These are phyloP conservation scores for Phialophora expanda DNA, from an alignment of 2,329 filamentous ascomycete genomes.

Conservation along the genomic window DNA sequence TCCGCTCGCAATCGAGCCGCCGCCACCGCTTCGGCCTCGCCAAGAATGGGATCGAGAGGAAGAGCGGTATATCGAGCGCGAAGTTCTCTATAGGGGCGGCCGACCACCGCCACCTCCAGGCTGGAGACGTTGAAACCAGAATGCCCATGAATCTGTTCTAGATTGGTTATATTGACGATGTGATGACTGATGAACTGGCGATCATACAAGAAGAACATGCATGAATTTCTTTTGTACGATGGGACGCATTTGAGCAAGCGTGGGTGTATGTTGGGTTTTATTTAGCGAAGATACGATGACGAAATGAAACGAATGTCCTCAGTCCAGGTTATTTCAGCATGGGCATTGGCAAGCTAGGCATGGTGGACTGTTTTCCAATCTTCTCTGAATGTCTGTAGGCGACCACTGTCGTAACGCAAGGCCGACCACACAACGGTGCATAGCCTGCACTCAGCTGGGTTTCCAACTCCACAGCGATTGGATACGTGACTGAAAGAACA, in stretches of 20 bases:
- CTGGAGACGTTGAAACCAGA: slow-evolving; percentile 34
- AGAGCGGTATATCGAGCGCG: slow-evolving; percentile 40
- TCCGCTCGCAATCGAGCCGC: slow-evolving; percentile 36
- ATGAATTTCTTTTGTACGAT: slow-evolving; percentile 14
- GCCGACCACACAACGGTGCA: no score
- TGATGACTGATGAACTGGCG: not conserved
- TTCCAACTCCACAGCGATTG: no score
- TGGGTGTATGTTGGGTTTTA: not conserved
- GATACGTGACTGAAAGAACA: no score
- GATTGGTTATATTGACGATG: slow-evolving; percentile 6
- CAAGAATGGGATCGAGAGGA: slow-evolving; percentile 40
- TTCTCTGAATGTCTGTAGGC: no score
- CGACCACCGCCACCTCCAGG: slow-evolving; percentile 37
- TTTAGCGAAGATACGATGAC: not conserved
- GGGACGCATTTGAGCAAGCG: slow-evolving; percentile 18
- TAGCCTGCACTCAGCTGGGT: no score
- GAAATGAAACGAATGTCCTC: not conserved
- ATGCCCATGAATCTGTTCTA: not conserved
- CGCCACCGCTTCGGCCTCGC: slow-evolving; percentile 32
- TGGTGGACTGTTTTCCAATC: no score
- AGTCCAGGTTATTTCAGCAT: no score
- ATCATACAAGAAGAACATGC: not conserved
- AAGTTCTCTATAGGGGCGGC: slow-evolving; percentile 39
- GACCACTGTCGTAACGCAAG: no score
- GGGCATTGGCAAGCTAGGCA: no score